Percentiles rank a stretch among this genome's conserved stretches.
Evolutionary conservation across 1,139 yeast species (phyloP).

Genomic region (Geotrichum reessii): DNA sequence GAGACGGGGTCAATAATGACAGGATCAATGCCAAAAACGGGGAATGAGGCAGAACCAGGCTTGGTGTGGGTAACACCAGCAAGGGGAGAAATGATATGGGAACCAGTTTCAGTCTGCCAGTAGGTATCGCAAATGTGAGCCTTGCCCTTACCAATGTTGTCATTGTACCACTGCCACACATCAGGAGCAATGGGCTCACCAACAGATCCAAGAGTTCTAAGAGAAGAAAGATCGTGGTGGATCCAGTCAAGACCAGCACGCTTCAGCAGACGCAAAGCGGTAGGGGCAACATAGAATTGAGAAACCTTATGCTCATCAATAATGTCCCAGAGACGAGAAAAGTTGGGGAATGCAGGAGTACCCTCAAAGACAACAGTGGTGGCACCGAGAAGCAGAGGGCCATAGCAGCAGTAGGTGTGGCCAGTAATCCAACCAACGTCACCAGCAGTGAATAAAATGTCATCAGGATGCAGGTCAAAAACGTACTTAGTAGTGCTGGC

Average conservation of each 20-base stretch:
- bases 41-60: constrained; percentile 89
- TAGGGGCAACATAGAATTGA: constrained; percentile 86
- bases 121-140: constrained; percentile 81
- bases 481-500: constrained; percentile 63
- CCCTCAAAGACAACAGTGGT: constrained; percentile 82
- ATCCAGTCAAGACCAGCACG: constrained; percentile 71
- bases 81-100: constrained; percentile 82
- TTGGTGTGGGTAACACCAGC: constrained; percentile 86
- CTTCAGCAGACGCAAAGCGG: constrained; percentile 76
- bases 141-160: constrained; percentile 69
- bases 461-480: constrained; percentile 70
- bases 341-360: constrained; percentile 78
- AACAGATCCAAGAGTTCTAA: constrained; percentile 76
- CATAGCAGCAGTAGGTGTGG: constrained; percentile 76
- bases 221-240: constrained; percentile 57
- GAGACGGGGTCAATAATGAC: constrained; percentile 79
- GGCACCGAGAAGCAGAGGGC: constrained; percentile 73
- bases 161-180: constrained; percentile 90
- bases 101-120: constrained; percentile 94
- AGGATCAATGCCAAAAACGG: constrained; percentile 83
- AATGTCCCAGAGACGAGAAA: constrained; percentile 77
- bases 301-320: constrained; percentile 71
- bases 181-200: constrained; percentile 94
- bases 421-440: constrained; percentile 91
- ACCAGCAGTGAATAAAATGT: constrained; percentile 74